Percentiles rank a stretch among this genome's conserved stretches.
These are phyloP conservation scores for Nicotiana rustica DNA, from an alignment of 305 asterid genomes.

Conservation along the genomic window DNA sequence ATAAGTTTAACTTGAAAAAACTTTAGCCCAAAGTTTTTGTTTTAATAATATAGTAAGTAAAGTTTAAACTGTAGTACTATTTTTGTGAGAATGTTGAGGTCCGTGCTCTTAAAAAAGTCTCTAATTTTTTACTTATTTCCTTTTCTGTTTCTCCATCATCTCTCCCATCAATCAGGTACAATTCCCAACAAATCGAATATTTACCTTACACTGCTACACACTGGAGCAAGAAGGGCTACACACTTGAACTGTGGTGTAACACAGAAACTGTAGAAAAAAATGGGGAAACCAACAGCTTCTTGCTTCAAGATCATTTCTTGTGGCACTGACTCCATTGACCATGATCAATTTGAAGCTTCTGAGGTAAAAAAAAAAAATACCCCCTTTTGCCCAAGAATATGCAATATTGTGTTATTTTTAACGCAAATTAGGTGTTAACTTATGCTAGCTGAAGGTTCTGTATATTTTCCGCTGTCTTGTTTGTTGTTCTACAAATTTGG, in stretches of 20 bases:
- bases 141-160: conserved; percentile 34
- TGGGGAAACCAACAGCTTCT: conserved; percentile 74
- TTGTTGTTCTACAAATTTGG: background rate
- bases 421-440: no score
- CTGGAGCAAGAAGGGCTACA: background rate
- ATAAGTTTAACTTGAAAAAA: no score
- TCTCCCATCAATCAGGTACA: conserved; percentile 40
- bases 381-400: background rate
- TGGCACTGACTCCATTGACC: conserved; percentile 76
- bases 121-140: background rate
- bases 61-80: background rate
- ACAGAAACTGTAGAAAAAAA: background rate
- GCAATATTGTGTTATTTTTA: no score
- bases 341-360: conserved; percentile 71
- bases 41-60: no score
- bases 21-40: no score
- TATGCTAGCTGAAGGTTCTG: background rate
- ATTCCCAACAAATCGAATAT: conserved; percentile 52
- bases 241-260: no score
- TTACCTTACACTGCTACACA: background rate
- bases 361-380: conserved; percentile 50
- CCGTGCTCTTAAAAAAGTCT: conserved; percentile 51
- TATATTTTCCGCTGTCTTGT: background rate
- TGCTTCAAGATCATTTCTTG: conserved; percentile 91
- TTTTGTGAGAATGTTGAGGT: conserved; percentile 49